Evolutionary conservation across 2,329 filamentous ascomycete genomes (phyloP).

Genomic region (Xylariales sp.): DNA sequence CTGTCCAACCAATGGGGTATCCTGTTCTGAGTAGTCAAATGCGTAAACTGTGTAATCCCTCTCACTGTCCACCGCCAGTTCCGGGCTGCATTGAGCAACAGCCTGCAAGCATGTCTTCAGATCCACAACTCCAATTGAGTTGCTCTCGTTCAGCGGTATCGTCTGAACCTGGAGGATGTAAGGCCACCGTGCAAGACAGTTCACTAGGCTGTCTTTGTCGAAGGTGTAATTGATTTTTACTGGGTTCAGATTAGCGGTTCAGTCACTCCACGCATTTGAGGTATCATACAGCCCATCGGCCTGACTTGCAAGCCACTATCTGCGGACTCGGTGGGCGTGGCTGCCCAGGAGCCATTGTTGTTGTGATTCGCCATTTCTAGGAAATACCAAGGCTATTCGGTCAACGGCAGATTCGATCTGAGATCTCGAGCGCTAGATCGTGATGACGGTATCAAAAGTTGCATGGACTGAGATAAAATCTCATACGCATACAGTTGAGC

Average conservation of each 20-base stretch:
- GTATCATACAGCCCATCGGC: slow-evolving; percentile 61
- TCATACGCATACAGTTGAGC: neutral
- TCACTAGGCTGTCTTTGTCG: slow-evolving; percentile 80
- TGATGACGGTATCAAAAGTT: neutral
- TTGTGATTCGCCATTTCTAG: slow-evolving; percentile 23
- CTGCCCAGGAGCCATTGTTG: slow-evolving; percentile 20
- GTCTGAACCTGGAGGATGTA: slow-evolving; percentile 76
- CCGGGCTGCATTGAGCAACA: slow-evolving; percentile 73
- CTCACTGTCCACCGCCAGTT: slow-evolving; percentile 68
- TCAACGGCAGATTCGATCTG: too few relatives aligned
- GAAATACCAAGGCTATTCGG: too few relatives aligned
- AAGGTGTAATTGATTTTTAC: slow-evolving; percentile 98
- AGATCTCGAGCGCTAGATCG: too few relatives aligned
- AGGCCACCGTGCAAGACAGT: slow-evolving; percentile 82
- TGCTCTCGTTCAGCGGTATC: slow-evolving; percentile 72
- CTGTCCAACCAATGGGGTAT: slow-evolving; percentile 89
- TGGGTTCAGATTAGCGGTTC: slow-evolving; percentile 33
- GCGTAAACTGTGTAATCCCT: slow-evolving; percentile 95
- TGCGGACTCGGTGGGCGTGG: slow-evolving; percentile 25
- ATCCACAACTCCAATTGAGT: slow-evolving; percentile 81
- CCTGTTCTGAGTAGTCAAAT: slow-evolving; percentile 92
- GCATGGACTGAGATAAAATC: neutral
- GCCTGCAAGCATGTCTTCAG: slow-evolving; percentile 82
- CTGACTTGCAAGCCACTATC: slow-evolving; percentile 53
- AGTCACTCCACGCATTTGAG: slow-evolving; percentile 1